Evolutionary conservation across 2,329 filamentous ascomycete genomes (phyloP), one percentile per base, ranked within the genome.

Genomic region (Colletotrichum lupini): DNA sequence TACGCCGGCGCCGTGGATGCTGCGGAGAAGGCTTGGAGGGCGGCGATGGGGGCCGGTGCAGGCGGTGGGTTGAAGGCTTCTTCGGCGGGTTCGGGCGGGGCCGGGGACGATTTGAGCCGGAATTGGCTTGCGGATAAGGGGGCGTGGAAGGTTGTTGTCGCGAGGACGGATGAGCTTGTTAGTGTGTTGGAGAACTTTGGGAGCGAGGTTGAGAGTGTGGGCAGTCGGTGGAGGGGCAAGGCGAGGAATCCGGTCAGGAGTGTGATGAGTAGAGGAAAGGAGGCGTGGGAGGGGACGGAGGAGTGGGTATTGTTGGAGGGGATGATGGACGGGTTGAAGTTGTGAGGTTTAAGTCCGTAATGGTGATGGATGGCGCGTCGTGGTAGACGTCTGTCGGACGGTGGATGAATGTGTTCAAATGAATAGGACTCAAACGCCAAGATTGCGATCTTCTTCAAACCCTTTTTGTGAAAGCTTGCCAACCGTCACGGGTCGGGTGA

Each of bases 11-110:
- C 95, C 5, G 87, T 98, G 1, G 93, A 95, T 6, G 94, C 94
- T 1, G 91, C 95, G 35, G 97, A 98, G 83, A 95, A 96, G 80
- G 94, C 93, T 0, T 99, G 96, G 95, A 90, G 97, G 2, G 91
- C 93, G 0, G 90, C 92, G 0, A 74, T 76, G 82, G 75, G 66
- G 81, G 67, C 73, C 4, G 64, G 68, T 1, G 59, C 59, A 1
- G 68, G 68, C 0, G 73, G 69, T 9, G 73, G 73, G 19, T n/a
- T 73, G 60, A 52, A 55, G 28, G 64, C 74, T 35, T 65, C 58
- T 7, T 28, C 65, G 35, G 73, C 65, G 7, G 66, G 70, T 5
- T 49, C 61, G n/a, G 76, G 72, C 11, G 76, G 77, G 0, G 73
- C 72, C 1, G 76, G 77, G 0, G 73, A 70, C 1, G 76, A 68